phyloP scores from a whole-genome alignment of 176 grass and related monocot genomes.

The Calamus simplicifolius region DNA sequence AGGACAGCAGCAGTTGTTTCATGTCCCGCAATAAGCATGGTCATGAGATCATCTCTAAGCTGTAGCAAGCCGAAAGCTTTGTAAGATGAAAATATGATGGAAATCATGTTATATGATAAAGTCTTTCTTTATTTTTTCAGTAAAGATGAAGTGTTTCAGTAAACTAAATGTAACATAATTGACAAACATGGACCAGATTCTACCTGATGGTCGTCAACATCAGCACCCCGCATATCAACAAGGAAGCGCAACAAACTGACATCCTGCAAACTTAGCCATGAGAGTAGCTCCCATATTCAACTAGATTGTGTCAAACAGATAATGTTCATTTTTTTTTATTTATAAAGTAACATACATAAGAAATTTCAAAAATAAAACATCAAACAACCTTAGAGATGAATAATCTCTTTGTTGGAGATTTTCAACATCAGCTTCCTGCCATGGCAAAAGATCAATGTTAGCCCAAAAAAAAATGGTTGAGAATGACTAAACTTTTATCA shows the following conservation, averaged over 20 bases:
- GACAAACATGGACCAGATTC: neutral
- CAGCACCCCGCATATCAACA: slow-evolving; percentile 91
- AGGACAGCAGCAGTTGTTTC: slow-evolving; percentile 98
- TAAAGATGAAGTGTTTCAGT: too few species aligned
- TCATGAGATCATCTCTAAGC: slow-evolving; percentile 98
- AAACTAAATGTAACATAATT: too few species aligned
- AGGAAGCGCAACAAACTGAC: slow-evolving; percentile 87
- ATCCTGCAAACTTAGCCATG: slow-evolving; percentile 47
- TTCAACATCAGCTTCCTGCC: slow-evolving; percentile 90
- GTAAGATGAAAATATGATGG: neutral
- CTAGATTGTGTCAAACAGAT: too few species aligned
- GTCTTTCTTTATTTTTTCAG: neutral
- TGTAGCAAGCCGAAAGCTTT: slow-evolving; percentile 14
- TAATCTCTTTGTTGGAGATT: slow-evolving; percentile 98
- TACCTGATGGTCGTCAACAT: slow-evolving; percentile 94
- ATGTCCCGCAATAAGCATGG: slow-evolving; percentile 99
- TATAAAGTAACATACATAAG: too few species aligned
- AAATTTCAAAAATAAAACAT: neutral
- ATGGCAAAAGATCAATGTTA: neutral
- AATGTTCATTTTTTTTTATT: too few species aligned
- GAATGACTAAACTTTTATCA: too few species aligned
- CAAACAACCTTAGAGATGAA: slow-evolving; percentile 69
- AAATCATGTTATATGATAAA: slow-evolving; percentile 17
- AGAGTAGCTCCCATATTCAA: too few species aligned
- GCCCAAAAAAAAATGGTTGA: too few species aligned